These are phyloP conservation scores for Aspergillus aculeatus DNA, from an alignment of 2,329 filamentous ascomycete genomes.

Conservation along the genomic window DNA sequence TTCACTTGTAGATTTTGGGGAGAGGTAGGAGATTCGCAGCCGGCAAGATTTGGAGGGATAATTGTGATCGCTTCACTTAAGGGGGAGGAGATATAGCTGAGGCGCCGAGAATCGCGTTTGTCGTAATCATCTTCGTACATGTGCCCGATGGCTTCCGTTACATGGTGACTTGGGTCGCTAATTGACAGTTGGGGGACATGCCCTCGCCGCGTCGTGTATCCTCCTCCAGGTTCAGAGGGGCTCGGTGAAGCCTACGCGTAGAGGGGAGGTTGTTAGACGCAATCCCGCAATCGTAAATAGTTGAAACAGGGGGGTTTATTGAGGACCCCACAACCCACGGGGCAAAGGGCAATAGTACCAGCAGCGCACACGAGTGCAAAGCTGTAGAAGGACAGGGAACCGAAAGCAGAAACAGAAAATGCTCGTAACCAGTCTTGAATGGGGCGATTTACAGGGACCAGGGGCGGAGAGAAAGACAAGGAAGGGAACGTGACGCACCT, in stretches of 20 bases:
- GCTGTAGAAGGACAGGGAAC: background rate
- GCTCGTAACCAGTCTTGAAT: background rate
- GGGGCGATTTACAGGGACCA: slow-evolving; percentile 5
- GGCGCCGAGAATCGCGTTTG: slow-evolving; percentile 61
- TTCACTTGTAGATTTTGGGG: slow-evolving; percentile 29
- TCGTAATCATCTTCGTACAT: slow-evolving; percentile 77
- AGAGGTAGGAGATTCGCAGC: slow-evolving; percentile 28
- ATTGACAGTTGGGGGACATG: slow-evolving; percentile 66
- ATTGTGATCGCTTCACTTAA: slow-evolving; percentile 46
- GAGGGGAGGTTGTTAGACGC: slow-evolving; percentile 12
- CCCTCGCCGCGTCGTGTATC: slow-evolving; percentile 55
- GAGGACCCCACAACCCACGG: background rate
- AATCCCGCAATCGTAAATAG: background rate
- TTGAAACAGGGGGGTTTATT: background rate
- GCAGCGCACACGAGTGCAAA: background rate
- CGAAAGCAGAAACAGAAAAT: background rate
- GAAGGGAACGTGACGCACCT: slow-evolving; percentile 37
- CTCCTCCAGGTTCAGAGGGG: slow-evolving; percentile 42
- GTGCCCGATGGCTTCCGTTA: slow-evolving; percentile 89
- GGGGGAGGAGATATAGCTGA: slow-evolving; percentile 68
- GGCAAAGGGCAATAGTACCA: background rate
- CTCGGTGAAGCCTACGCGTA: slow-evolving; percentile 41
- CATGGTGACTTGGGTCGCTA: slow-evolving; percentile 88
- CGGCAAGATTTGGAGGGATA: slow-evolving; percentile 32
- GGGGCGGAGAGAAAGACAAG: slow-evolving; percentile 5